Conservation (phyloP, 2,329 filamentous ascomycete genomes). For the Neospermospora avenae region DNA sequence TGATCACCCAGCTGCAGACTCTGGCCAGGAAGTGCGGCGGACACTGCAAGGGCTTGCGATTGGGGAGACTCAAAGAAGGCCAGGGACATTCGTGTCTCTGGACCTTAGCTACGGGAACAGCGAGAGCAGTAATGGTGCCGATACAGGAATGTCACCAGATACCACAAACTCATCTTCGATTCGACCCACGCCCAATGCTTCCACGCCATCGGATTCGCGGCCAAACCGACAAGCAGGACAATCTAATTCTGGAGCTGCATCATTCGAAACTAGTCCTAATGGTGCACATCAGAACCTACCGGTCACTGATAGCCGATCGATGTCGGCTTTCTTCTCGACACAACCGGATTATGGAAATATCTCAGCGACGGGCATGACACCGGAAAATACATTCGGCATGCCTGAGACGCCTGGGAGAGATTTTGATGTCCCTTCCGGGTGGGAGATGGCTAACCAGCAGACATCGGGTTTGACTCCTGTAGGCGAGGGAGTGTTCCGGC, state of each 20-base stretch:
- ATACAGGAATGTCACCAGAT: slow-evolving; percentile 28
- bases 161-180: slow-evolving; percentile 40
- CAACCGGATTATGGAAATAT: slow-evolving; percentile 24
- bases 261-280: slow-evolving; percentile 52
- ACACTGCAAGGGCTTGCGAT: slow-evolving; percentile 24
- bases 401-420: slow-evolving; percentile 38
- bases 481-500: slow-evolving; percentile 54
- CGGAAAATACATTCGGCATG: slow-evolving; percentile 39
- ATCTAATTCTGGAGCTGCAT: slow-evolving; percentile 41
- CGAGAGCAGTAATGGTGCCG: slow-evolving; percentile 40
- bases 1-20: slow-evolving; percentile 6
- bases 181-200: slow-evolving; percentile 59
- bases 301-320: slow-evolving; percentile 36
- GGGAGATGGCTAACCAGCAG: slow-evolving; percentile 41
- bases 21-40: slow-evolving; percentile 22
- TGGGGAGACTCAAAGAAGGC: slow-evolving; percentile 12
- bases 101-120: slow-evolving; percentile 39
- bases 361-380: slow-evolving; percentile 23
- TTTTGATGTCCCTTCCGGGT: slow-evolving; percentile 43
- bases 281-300: slow-evolving; percentile 27
- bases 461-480: slow-evolving; percentile 50
- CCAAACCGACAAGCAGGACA: slow-evolving; percentile 22
- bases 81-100: slow-evolving; percentile 5
- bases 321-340: slow-evolving; percentile 31
- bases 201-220: slow-evolving; percentile 43